Conservation (phyloP, 305 asterid genomes). For the Fraxinus greggii region DNA sequence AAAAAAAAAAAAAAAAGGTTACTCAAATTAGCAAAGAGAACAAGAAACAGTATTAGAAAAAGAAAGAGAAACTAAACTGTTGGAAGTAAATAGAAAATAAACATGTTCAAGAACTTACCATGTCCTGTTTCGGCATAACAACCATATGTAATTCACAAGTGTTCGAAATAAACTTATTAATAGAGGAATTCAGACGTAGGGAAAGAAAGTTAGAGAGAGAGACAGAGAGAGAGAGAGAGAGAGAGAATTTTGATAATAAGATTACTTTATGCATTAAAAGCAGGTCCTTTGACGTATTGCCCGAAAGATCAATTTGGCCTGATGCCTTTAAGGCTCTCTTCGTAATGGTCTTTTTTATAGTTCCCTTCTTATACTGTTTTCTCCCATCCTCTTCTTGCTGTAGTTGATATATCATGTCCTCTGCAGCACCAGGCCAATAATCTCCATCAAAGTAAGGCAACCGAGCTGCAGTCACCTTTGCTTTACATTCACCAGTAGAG, state of each 20-base stretch:
- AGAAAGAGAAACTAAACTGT: neutral
- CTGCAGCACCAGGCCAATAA: conserved; percentile 99
- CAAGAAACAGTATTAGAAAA: neutral
- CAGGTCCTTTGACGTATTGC: conserved; percentile 81
- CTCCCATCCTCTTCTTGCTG: conserved; percentile 93
- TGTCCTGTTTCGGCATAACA: neutral
- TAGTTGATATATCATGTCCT: conserved; percentile 78
- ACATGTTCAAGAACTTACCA: neutral
- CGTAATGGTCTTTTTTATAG: conserved; percentile 66
- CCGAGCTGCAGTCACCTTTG: conserved; percentile 92
- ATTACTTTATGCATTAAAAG: conserved; percentile 88
- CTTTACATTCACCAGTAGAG: conserved; percentile 77
- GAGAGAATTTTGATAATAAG: conserved; percentile 14
- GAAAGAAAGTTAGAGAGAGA: neutral
- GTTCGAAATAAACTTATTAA: neutral
- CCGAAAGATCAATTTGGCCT: conserved; percentile 90
- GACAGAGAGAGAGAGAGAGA: neutral
- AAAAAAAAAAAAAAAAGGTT: neutral
- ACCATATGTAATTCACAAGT: neutral
- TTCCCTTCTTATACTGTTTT: conserved; percentile 74
- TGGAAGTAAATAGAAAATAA: neutral
- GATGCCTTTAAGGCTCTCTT: conserved; percentile 88
- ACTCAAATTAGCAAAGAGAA: neutral
- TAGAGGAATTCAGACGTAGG: neutral
- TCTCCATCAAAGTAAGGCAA: conserved; percentile 96